phyloP scores from a whole-genome alignment of 768 basidiomycete species.

The Termitomyces sp. region DNA sequence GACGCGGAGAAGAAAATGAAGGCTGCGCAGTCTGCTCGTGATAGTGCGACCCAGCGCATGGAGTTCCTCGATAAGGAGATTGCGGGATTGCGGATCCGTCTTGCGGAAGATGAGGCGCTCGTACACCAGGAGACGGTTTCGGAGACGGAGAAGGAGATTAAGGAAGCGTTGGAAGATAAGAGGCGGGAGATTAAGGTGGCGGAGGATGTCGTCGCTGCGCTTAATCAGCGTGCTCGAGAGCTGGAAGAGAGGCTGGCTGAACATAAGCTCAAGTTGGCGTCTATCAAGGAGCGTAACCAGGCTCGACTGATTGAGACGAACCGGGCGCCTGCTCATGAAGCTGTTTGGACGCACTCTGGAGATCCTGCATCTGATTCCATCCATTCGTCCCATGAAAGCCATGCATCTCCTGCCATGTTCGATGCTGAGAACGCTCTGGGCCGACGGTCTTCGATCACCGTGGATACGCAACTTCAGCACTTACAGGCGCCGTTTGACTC shows the following conservation, averaged over 20 bases:
- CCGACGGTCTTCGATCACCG: slow-evolving; percentile 11
- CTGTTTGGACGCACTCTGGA: slow-evolving; percentile 13
- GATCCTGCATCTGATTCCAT: slow-evolving; percentile 1
- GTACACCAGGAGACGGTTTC: slow-evolving; percentile 39
- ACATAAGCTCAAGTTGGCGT: slow-evolving; percentile 54
- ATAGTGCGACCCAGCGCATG: slow-evolving; percentile 54
- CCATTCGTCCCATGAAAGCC: slow-evolving; percentile 12
- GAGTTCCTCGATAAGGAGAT: slow-evolving; percentile 61
- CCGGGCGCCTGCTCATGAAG: slow-evolving; percentile 19
- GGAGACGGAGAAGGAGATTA: slow-evolving; percentile 49
- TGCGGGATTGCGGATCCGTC: slow-evolving; percentile 44
- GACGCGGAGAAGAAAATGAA: slow-evolving; percentile 90
- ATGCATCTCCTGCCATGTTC: slow-evolving; percentile 1
- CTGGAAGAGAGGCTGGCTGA: slow-evolving; percentile 66
- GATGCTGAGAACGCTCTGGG: slow-evolving; percentile 5
- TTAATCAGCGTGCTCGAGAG: slow-evolving; percentile 63
- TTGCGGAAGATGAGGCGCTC: slow-evolving; percentile 49
- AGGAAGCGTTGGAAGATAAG: slow-evolving; percentile 47
- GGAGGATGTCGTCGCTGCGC: slow-evolving; percentile 60
- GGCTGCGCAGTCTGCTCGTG: slow-evolving; percentile 56
- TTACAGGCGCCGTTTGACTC: slow-evolving; percentile 22
- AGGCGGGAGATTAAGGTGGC: slow-evolving; percentile 55
- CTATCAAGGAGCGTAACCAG: slow-evolving; percentile 56
- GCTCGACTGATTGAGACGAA: slow-evolving; percentile 33
- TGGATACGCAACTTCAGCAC: slow-evolving; percentile 16